These are phyloP conservation scores for Teunomyces cretensis DNA, from an alignment of 805 yeast genomes.

Conservation along the genomic window DNA sequence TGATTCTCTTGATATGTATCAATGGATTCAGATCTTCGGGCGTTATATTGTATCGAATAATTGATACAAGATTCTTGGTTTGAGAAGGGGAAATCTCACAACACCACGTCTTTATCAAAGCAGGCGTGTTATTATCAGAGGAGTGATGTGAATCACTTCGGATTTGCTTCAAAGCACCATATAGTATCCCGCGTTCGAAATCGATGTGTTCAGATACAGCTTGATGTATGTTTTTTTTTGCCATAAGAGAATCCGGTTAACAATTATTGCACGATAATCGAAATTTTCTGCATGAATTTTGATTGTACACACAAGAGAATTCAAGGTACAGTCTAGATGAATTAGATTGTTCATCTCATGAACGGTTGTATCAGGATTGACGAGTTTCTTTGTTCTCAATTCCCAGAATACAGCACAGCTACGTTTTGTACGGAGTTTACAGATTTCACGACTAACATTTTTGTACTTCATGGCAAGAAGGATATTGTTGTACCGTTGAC, in stretches of 20 bases:
- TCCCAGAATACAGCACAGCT: background rate
- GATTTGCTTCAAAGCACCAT: conserved; percentile 47
- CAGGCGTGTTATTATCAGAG: conserved; percentile 18
- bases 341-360: background rate
- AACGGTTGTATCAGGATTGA: background rate
- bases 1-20: conserved; percentile 56
- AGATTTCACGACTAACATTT: background rate
- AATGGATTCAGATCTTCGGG: conserved; percentile 26
- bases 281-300: background rate
- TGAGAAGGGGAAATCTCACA: conserved; percentile 42
- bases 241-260: background rate
- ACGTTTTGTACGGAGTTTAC: background rate
- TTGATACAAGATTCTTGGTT: conserved; percentile 25
- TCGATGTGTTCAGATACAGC: conserved; percentile 36
- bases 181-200: conserved; percentile 43
- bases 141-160: conserved; percentile 13
- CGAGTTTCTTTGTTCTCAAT: background rate
- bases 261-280: background rate
- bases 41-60: conserved; percentile 26
- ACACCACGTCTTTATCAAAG: conserved; percentile 46
- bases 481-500: background rate
- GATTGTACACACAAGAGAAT: background rate
- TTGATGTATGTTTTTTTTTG: background rate
- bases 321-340: background rate
- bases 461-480: background rate